Percentiles rank a stretch among this genome's conserved stretches.
Conservation (phyloP, 768 basidiomycete species). For the Lyophyllum semitale region DNA sequence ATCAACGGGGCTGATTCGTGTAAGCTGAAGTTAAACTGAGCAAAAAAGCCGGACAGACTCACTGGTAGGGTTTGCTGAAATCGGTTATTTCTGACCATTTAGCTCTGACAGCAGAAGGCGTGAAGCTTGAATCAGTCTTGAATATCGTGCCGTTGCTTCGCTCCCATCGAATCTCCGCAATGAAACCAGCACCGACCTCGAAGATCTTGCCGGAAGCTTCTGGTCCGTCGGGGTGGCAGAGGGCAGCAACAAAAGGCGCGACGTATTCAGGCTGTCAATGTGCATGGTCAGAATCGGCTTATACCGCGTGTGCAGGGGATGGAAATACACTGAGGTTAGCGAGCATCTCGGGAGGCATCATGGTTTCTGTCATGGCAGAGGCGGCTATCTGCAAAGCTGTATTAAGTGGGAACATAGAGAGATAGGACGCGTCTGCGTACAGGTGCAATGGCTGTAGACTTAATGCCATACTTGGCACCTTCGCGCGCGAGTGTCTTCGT, state of each 20-base stretch:
- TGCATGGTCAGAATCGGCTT: conserved; percentile 3
- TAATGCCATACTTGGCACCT: conserved; percentile 90
- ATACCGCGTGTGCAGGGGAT: not conserved
- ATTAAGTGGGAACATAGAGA: not conserved
- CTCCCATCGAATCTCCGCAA: conserved; percentile 93
- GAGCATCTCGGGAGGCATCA: conserved; percentile 94
- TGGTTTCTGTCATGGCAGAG: conserved; percentile 92
- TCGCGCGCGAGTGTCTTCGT: conserved; percentile 92
- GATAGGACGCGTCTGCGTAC: conserved; percentile 41
- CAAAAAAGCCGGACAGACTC: conserved; percentile 27
- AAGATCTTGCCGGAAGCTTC: conserved; percentile 83
- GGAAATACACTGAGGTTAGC: conserved; percentile 74
- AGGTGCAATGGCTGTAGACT: conserved; percentile 85
- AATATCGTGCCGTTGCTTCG: conserved; percentile 85
- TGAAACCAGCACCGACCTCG: conserved; percentile 91
- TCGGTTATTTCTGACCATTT: conserved; percentile 84
- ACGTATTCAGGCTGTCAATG: conserved; percentile 78
- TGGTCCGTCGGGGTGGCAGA: conserved; percentile 83
- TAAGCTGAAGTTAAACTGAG: not conserved
- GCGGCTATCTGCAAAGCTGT: conserved; percentile 73
- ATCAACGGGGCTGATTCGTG: conserved; percentile 56
- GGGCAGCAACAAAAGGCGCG: conserved; percentile 87
- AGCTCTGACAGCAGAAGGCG: conserved; percentile 90
- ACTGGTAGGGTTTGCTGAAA: conserved; percentile 74
- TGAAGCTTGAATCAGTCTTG: conserved; percentile 88